These are phyloP conservation scores for Ganoderma multipileum DNA, from an alignment of 1,284 basidiomycete genomes.

Conservation along the genomic window DNA sequence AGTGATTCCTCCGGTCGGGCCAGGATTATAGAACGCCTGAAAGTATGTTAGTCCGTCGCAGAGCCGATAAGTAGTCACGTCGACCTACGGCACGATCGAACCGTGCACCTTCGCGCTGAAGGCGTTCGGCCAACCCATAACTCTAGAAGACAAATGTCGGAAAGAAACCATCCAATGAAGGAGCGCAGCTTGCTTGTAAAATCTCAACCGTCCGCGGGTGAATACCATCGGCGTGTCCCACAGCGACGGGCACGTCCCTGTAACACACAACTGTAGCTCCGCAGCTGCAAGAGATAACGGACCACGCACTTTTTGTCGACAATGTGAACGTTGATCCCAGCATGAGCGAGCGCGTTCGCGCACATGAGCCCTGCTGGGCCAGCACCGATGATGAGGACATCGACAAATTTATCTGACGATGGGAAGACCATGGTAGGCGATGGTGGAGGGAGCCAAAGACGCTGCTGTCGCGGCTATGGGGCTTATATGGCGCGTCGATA, in stretches of 20 bases:
- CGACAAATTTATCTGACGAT: conserved; percentile 42
- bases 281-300: too few relatives aligned
- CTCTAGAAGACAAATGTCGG: conserved; percentile 50
- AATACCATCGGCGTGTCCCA: conserved; percentile 83
- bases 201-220: conserved; percentile 82
- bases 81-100: conserved; percentile 68
- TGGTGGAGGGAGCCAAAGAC: neutral
- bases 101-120: conserved; percentile 70
- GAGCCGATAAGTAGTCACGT: neutral
- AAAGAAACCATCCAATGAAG: neutral
- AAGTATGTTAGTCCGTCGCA: neutral
- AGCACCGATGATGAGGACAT: conserved; percentile 63
- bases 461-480: neutral
- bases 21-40: conserved; percentile 79
- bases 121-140: conserved; percentile 72
- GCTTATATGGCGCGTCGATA: too few relatives aligned
- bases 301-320: conserved; percentile 68
- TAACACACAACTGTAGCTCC: neutral
- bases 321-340: conserved; percentile 67
- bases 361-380: conserved; percentile 70
- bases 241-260: conserved; percentile 62
- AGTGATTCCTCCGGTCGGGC: conserved; percentile 64
- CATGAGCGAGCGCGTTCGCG: conserved; percentile 64
- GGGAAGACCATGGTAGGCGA: neutral
- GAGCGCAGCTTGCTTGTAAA: conserved; percentile 56